phyloP scores from a whole-genome alignment of 2,329 filamentous ascomycete species.

The Calonectria pseudoreteaudii region DNA sequence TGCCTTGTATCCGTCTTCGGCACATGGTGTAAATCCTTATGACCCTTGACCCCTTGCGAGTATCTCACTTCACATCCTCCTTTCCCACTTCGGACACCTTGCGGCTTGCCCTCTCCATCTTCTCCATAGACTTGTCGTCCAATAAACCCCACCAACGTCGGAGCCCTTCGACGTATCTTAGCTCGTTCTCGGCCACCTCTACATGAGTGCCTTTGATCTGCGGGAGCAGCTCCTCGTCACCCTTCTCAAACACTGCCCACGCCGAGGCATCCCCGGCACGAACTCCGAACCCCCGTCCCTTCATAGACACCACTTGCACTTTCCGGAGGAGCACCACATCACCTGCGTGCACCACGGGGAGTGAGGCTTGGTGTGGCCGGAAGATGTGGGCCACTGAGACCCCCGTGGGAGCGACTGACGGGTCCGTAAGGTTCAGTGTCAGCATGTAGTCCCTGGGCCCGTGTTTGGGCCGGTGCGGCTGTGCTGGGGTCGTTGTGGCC shows the following conservation, averaged over 20 bases:
- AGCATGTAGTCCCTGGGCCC: slow-evolving; percentile 71
- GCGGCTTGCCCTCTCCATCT: slow-evolving; percentile 60
- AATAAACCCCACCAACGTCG: slow-evolving; percentile 62
- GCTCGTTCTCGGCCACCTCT: slow-evolving; percentile 64
- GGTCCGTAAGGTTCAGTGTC: slow-evolving; percentile 68
- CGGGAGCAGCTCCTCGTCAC: slow-evolving; percentile 53
- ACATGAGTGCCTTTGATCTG: slow-evolving; percentile 72
- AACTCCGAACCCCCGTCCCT: slow-evolving; percentile 67
- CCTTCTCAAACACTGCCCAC: slow-evolving; percentile 71
- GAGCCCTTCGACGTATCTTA: slow-evolving; percentile 60
- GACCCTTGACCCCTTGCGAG: slow-evolving; percentile 14
- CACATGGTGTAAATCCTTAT: slow-evolving; percentile 13
- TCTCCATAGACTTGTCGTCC: slow-evolving; percentile 58
- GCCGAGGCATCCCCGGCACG: slow-evolving; percentile 66
- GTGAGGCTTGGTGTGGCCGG: slow-evolving; percentile 66
- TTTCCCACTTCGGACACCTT: slow-evolving; percentile 46
- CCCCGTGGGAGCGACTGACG: slow-evolving; percentile 61
- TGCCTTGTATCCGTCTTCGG: not conserved
- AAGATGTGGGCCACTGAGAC: slow-evolving; percentile 69
- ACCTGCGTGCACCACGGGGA: slow-evolving; percentile 67
- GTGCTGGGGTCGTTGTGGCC: slow-evolving; percentile 61
- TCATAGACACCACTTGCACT: slow-evolving; percentile 66
- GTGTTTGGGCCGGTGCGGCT: slow-evolving; percentile 66
- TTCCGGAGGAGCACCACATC: slow-evolving; percentile 70
- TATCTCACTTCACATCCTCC: slow-evolving; percentile 41